A percentile compares a stretch with the other conserved stretches of the same genome.
phyloP scores from a whole-genome alignment of 2,329 filamentous ascomycete species.

The Sordariomycetes sp. region DNA sequence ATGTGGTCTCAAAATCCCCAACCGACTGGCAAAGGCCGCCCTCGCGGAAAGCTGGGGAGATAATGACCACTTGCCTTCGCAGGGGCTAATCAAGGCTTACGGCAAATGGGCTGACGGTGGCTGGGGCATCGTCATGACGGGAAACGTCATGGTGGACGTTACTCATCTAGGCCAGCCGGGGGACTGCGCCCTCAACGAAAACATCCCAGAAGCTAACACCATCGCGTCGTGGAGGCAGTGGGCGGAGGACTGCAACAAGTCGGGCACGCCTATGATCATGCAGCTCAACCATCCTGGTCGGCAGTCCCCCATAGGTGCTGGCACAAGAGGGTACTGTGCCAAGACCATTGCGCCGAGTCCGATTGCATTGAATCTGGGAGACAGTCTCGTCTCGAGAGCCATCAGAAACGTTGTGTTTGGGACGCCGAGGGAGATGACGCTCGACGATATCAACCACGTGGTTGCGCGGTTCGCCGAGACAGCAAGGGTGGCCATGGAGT shows the following conservation, averaged over 20 bases:
- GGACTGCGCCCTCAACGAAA: conserved; percentile 24
- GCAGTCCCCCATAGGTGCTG: conserved; percentile 29
- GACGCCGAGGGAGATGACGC: conserved; percentile 46
- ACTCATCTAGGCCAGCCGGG: conserved; percentile 21
- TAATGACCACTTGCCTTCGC: conserved; percentile 30
- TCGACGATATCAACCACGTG: conserved; percentile 42
- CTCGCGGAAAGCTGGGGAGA: conserved; percentile 36
- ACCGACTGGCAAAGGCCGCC: conserved; percentile 43
- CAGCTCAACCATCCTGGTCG: conserved; percentile 39
- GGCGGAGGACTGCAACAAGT: conserved; percentile 17
- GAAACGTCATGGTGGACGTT: conserved; percentile 35
- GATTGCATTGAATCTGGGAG: conserved; percentile 30
- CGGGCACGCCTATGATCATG: conserved; percentile 28
- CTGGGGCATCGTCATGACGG: conserved; percentile 45
- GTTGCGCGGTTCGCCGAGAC: conserved; percentile 41
- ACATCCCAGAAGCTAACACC: conserved; percentile 15
- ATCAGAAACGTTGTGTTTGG: conserved; percentile 32
- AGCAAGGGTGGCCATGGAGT: conserved; percentile 35
- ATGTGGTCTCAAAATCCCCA: conserved; percentile 45
- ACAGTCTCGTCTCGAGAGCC: conserved; percentile 21
- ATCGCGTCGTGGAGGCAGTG: conserved; percentile 27
- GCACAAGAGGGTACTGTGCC: conserved; percentile 20
- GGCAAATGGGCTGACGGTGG: conserved; percentile 40
- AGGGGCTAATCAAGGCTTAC: conserved; percentile 35
- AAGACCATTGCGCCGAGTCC: conserved; percentile 34